Percentiles rank a stretch among this genome's conserved stretches.
Conservation (phyloP, 208 protist genomes). For the Leishmania mexicana region DNA sequence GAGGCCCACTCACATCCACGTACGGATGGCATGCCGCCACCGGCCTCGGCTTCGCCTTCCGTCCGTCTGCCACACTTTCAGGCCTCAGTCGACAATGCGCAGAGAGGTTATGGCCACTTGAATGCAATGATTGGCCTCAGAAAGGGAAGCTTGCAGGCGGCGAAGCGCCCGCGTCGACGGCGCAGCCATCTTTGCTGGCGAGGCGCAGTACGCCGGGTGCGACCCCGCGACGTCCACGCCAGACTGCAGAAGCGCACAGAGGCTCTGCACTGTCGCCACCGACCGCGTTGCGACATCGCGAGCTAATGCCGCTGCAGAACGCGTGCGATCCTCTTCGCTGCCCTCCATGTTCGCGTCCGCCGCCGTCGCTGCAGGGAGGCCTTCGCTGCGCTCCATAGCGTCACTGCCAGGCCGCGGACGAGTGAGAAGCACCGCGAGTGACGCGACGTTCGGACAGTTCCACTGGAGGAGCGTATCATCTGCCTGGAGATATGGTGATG, state of each 20-base stretch:
- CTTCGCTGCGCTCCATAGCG: constrained; percentile 10
- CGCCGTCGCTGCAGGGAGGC: neutral
- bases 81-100: constrained; percentile 4
- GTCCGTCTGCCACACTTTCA: neutral
- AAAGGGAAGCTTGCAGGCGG: constrained; percentile 28
- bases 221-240: neutral
- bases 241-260: constrained; percentile 23
- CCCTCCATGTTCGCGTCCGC: neutral
- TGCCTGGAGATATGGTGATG: neutral
- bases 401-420: neutral
- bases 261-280: constrained; percentile 9
- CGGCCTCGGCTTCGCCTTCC: neutral
- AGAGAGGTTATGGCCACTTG: constrained; percentile 16
- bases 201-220: constrained; percentile 1
- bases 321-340: constrained; percentile 6
- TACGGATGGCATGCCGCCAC: neutral
- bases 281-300: constrained; percentile 8
- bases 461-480: constrained; percentile 10
- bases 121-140: constrained; percentile 13
- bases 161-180: constrained; percentile 33
- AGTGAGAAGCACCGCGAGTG: constrained; percentile 16
- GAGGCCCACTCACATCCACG: neutral
- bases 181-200: constrained; percentile 8
- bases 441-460: constrained; percentile 12
- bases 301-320: constrained; percentile 8